phyloP scores from a whole-genome alignment of 202 grass and related monocot genomes.

The Brachypodium distachyon region DNA sequence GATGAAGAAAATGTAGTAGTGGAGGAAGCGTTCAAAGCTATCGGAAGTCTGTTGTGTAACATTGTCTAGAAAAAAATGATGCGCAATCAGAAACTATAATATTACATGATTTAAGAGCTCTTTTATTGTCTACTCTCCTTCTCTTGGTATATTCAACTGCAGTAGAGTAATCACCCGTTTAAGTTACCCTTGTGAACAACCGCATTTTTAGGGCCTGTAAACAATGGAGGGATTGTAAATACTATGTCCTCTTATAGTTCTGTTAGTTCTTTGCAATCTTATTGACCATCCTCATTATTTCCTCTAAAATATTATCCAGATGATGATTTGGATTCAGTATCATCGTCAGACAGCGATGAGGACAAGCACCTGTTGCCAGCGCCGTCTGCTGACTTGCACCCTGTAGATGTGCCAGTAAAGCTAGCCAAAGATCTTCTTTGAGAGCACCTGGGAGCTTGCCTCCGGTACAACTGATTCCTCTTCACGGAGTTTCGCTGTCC shows the following conservation, averaged over 20 bases:
- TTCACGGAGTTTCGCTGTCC: background rate
- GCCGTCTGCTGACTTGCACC: constrained; percentile 27
- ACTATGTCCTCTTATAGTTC: background rate
- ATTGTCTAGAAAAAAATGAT: background rate
- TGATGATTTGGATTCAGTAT: constrained; percentile 45
- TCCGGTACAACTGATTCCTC: constrained; percentile 1
- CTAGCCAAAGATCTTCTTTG: constrained; percentile 67
- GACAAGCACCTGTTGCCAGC: constrained; percentile 38
- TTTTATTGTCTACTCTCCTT: background rate
- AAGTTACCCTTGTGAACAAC: background rate
- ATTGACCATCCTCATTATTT: background rate
- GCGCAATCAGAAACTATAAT: background rate
- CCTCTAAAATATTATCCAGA: constrained; percentile 43
- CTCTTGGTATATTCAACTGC: background rate
- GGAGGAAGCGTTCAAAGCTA: background rate
- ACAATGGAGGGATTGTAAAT: background rate
- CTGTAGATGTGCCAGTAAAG: constrained; percentile 47
- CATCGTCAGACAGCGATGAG: constrained; percentile 47
- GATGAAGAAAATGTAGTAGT: background rate
- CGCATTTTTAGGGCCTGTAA: background rate
- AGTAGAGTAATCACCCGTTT: constrained; percentile 7
- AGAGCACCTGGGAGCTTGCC: constrained; percentile 21
- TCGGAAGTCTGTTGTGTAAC: background rate
- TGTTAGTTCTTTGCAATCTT: background rate
- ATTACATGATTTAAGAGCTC: background rate